Evolutionary conservation across 2,329 filamentous ascomycete genomes (phyloP), one percentile per base, ranked within the genome.

Genomic region (Botryosphaeria dothidea): DNA sequence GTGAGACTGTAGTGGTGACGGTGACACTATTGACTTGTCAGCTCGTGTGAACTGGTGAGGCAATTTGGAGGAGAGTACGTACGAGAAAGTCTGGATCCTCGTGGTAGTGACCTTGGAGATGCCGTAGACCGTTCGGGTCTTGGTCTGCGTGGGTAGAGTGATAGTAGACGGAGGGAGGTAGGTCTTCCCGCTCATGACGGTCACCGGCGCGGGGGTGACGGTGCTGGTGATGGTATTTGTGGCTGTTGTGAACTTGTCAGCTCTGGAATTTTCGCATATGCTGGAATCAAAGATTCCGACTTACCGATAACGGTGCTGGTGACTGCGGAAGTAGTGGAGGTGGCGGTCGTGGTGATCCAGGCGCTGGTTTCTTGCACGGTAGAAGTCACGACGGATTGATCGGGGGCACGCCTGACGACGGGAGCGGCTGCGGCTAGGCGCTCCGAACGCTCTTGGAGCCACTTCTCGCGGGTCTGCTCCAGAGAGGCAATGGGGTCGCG

Each of bases 331-430:
- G 67, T 66, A 1, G 69, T 75, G 36, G 65, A 66, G 7, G 70
- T 73, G n/a, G 63, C 54, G 2, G 74, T 74, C 1, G 57, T 46
- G 3, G 72, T 75, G 3, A 56, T 27, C 60, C 69, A 78, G 41
- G 74, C 54, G 6, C 67, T 58, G 4, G 74, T 74, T 57, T 72
- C 68, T 13, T 70, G 69, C 2, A 74, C 70, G 5, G 75, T 78
- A 23, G 76, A 68, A 2, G 72, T 72, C 29, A 77, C 67, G 7
- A 73, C 74, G 36, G 74, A 71, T 45, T 69, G 69, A 54, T 80
- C 78, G 0, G 77, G 77, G 57, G 74, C 74, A 43, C 78, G 75
- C 54, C 67, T 71, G n/a, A 70, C 66, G 17, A 72, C 49, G 41
- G 49, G 58, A 9, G 31, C 58, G 27, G 41, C n/a, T 3, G 23